These are phyloP conservation scores for Coemansia erecta DNA, from an alignment of 192 early-diverging fungal species.

Conservation along the genomic window DNA sequence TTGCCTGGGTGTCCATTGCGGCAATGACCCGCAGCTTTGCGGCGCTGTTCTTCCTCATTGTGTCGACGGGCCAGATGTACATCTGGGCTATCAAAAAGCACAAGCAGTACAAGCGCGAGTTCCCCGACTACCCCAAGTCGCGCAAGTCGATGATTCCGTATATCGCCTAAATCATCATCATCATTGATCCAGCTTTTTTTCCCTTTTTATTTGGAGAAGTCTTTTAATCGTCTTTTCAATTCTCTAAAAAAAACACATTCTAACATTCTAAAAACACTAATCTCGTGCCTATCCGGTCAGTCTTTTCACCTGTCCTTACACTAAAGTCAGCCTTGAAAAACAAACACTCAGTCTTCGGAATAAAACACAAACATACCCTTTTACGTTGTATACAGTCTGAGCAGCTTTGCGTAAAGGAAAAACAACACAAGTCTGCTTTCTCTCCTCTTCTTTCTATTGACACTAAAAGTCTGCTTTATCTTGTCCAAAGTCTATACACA, in stretches of 20 bases:
- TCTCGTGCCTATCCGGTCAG: too few species aligned
- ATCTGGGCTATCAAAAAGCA: conserved; percentile 97
- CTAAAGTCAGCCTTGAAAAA: too few species aligned
- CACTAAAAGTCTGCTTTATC: too few species aligned
- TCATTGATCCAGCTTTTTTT: background rate
- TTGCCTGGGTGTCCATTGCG: conserved; percentile 77
- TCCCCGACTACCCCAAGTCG: conserved; percentile 83
- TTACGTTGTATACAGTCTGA: too few species aligned
- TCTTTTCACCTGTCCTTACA: too few species aligned
- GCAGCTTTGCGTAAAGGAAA: too few species aligned
- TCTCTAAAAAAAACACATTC: too few species aligned
- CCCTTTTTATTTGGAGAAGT: background rate
- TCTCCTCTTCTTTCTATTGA: background rate
- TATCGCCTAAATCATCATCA: conserved; percentile 54
- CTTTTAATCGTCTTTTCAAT: background rate
- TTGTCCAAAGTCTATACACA: conserved; percentile 1
- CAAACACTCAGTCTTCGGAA: too few species aligned
- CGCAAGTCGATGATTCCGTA: conserved; percentile 80
- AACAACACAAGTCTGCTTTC: background rate
- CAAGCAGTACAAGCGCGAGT: conserved; percentile 84
- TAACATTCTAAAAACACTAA: too few species aligned
- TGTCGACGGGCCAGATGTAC: conserved; percentile 84
- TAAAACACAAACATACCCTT: too few species aligned
- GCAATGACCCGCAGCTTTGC: conserved; percentile 70
- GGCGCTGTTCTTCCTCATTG: conserved; percentile 65